Conservation (phyloP, 2,329 filamentous ascomycete genomes). For the Cytospora piceicola region DNA sequence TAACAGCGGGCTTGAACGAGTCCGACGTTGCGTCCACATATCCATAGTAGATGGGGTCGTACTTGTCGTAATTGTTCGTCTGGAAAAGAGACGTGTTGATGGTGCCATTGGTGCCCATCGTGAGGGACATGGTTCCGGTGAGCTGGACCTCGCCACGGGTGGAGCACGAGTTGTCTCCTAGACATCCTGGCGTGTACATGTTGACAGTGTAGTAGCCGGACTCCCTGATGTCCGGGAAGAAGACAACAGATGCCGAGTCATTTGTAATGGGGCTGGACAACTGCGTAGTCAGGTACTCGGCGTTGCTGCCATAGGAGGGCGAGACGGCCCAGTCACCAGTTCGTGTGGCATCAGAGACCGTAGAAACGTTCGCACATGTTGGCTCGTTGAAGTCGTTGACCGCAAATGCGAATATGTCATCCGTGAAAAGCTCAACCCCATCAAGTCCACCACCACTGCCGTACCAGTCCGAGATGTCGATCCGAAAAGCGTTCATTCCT, state of each 20-base stretch:
- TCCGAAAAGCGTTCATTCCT: slow-evolving; percentile 83
- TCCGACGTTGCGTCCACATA: slow-evolving; percentile 75
- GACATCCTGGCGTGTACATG: slow-evolving; percentile 90
- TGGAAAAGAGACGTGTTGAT: slow-evolving; percentile 72
- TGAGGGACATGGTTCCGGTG: slow-evolving; percentile 67
- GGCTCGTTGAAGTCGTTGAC: slow-evolving; percentile 89
- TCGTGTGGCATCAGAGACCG: slow-evolving; percentile 66
- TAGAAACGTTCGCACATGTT: slow-evolving; percentile 68
- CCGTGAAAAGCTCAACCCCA: slow-evolving; percentile 84
- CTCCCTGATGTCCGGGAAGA: slow-evolving; percentile 81
- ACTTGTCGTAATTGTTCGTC: slow-evolving; percentile 96
- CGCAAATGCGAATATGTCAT: slow-evolving; percentile 85
- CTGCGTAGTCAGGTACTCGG: slow-evolving; percentile 75
- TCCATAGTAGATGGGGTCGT: slow-evolving; percentile 88
- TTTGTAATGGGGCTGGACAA: slow-evolving; percentile 61
- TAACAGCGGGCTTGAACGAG: slow-evolving; percentile 80
- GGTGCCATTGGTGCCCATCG: slow-evolving; percentile 43
- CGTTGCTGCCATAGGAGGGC: slow-evolving; percentile 69
- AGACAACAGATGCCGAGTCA: slow-evolving; percentile 70
- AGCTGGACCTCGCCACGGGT: slow-evolving; percentile 82
- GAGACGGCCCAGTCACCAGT: slow-evolving; percentile 77
- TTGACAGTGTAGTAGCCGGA: slow-evolving; percentile 91
- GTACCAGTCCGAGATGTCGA: slow-evolving; percentile 88
- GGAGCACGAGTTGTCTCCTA: slow-evolving; percentile 75
- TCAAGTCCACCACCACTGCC: slow-evolving; percentile 82